A percentile compares a stretch with the other conserved stretches of the same genome.
phyloP scores from a whole-genome alignment of 2,329 filamentous ascomycete species.

The Botryotinia narcissicola region DNA sequence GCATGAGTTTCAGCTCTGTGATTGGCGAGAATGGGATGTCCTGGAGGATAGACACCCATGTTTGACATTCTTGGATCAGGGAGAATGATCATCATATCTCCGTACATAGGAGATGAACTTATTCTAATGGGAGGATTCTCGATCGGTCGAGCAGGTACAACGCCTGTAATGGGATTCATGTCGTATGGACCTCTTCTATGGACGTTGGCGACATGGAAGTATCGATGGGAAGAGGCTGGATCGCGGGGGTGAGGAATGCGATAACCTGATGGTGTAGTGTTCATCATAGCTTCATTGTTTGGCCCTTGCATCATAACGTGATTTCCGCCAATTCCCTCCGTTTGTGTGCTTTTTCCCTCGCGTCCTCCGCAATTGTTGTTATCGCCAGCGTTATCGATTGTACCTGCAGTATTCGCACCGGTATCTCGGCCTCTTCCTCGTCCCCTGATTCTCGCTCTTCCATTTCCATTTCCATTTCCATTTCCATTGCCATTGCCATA shows the following conservation, averaged over 20 bases:
- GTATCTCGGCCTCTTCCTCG: neutral
- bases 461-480: neutral
- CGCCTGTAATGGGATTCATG: slow-evolving; percentile 11
- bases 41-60: neutral
- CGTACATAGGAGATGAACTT: neutral
- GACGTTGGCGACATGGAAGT: neutral
- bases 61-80: neutral
- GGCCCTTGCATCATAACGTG: neutral
- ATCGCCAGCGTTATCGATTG: neutral
- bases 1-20: neutral
- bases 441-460: neutral
- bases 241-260: neutral
- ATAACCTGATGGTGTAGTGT: neutral
- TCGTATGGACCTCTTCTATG: neutral
- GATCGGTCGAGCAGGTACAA: neutral
- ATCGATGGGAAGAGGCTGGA: neutral
- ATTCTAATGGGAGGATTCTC: neutral
- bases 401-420: neutral
- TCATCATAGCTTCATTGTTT: neutral
- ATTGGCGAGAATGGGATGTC: neutral
- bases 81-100: slow-evolving; percentile 4
- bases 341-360: neutral
- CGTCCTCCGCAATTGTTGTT: neutral
- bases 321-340: neutral
- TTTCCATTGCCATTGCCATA: neutral